These are phyloP conservation scores for Salvia miltiorrhiza DNA, from an alignment of 257 asterid species.

Conservation along the genomic window DNA sequence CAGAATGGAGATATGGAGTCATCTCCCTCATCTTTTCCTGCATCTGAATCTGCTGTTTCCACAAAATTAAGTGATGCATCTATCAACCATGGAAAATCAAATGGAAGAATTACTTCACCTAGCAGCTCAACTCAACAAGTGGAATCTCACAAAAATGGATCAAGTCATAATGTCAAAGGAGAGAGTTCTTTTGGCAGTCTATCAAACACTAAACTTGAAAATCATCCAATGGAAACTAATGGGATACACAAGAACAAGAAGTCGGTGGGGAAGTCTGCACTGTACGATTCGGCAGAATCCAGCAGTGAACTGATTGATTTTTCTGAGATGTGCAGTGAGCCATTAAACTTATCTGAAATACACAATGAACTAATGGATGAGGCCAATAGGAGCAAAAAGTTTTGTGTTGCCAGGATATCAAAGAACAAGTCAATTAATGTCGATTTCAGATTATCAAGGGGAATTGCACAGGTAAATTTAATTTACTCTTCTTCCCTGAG, in stretches of 20 bases:
- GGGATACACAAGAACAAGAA: constrained; percentile 34
- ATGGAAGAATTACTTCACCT: constrained; percentile 37
- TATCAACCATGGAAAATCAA: constrained; percentile 34
- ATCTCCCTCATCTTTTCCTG: constrained; percentile 34
- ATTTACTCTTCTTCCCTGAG: constrained; percentile 20
- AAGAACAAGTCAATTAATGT: constrained; percentile 87
- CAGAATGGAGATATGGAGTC: constrained; percentile 35
- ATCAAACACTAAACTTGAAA: constrained; percentile 46
- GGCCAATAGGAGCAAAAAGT: constrained; percentile 55
- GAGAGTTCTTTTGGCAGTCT: constrained; percentile 26
- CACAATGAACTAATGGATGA: constrained; percentile 53
- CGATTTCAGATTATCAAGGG: constrained; percentile 95
- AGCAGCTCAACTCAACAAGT: constrained; percentile 35
- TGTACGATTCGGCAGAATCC: constrained; percentile 40
- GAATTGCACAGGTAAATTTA: constrained; percentile 80
- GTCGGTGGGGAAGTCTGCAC: constrained; percentile 38
- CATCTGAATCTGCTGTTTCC: constrained; percentile 44
- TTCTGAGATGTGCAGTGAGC: constrained; percentile 46
- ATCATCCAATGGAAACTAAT: constrained; percentile 42
- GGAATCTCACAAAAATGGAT: constrained; percentile 38
- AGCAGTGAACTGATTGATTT: constrained; percentile 42
- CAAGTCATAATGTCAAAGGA: constrained; percentile 34
- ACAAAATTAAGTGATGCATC: constrained; percentile 36
- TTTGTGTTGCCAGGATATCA: constrained; percentile 64
- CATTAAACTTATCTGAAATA: constrained; percentile 49